These are phyloP conservation scores for Zymoseptoria crescenta DNA, from an alignment of 2,329 filamentous ascomycete genomes.

Conservation along the genomic window DNA sequence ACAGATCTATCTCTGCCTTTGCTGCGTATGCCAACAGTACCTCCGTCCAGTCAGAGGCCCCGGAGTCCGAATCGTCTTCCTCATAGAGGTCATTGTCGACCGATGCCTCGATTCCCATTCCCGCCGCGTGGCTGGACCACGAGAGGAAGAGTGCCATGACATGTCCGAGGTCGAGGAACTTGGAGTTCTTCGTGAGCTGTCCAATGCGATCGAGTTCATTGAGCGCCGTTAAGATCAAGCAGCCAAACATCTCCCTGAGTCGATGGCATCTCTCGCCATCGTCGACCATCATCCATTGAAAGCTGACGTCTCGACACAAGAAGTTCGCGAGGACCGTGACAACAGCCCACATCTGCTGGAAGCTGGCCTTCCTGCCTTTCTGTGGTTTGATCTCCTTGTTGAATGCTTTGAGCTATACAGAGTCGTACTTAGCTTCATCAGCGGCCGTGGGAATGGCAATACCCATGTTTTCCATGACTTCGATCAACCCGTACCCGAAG, in stretches of 20 bases:
- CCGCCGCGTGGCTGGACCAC: neutral
- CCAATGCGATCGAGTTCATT: slow-evolving; percentile 6
- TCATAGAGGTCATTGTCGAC: neutral
- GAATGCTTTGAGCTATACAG: neutral
- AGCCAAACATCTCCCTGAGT: slow-evolving; percentile 1
- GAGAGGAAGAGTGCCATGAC: slow-evolving; percentile 4
- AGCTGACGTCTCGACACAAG: neutral
- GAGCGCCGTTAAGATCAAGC: slow-evolving; percentile 5
- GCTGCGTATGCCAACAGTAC: slow-evolving; percentile 12
- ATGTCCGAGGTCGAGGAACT: slow-evolving; percentile 1
- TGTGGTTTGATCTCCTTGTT: slow-evolving; percentile 1
- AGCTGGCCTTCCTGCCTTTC: neutral
- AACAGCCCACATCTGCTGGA: slow-evolving; percentile 7
- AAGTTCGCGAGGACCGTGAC: slow-evolving; percentile 4
- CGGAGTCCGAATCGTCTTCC: neutral
- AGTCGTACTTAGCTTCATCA: neutral
- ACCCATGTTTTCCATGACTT: slow-evolving; percentile 4
- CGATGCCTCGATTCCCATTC: slow-evolving; percentile 1
- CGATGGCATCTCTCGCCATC: slow-evolving; percentile 2
- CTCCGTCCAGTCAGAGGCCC: slow-evolving; percentile 4
- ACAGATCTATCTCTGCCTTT: slow-evolving; percentile 10
- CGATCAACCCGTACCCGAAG: slow-evolving; percentile 2
- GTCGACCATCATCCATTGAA: slow-evolving; percentile 2
- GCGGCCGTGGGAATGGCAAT: neutral
- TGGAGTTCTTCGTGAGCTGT: slow-evolving; percentile 3